Evolutionary conservation across 2,329 filamentous ascomycete genomes (phyloP), one percentile per base, ranked within the genome.

Genomic region (Penicillium sp.): DNA sequence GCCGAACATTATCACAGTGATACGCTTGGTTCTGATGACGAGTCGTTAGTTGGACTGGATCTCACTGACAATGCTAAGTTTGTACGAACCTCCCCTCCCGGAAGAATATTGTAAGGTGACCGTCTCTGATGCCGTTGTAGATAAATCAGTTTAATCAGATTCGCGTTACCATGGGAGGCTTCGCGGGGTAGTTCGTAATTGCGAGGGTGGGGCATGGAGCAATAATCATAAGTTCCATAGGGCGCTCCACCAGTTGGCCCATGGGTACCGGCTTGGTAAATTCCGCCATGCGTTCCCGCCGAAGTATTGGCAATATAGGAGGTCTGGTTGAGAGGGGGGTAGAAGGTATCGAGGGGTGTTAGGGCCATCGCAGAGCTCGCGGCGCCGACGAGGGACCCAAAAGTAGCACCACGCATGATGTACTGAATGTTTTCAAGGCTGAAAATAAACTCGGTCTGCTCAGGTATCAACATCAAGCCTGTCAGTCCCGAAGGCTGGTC

Each of bases 131-230:
- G 73, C 3, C 73, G 70, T 51, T 75, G 73, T 14, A 75, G 47
- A 49, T 75, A 75, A 49, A 74, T 71, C 1, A 75, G 59, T 34
- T 74, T 74, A 2, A 74, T 67, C n/a, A 75, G 52, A 14, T 66
- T 64, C 3, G 64, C 71, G 3, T 65, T 57, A 9, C 66, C 62
- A 9, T 69, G 66, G 5, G 54, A 54, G 7, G 75, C 56, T 5
- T 69, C 62, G 5, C 46, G 54, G 0, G 73, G 73, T 8, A 70
- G 54, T 5, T 62, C 21, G 43, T 75, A 75, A 23, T 71, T 67
- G 31, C 69, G 70, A 2, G 73, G 73, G 62, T 75, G 73, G 10
- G 73, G 73, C 73, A 75, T 75, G 13, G 67, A 66, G 37, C 73
- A 75, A 51, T 75, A 75, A 48, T 75, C 66, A 51, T 75, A 75